Percentiles rank a stretch among this genome's conserved stretches.
Evolutionary conservation across 2,329 filamentous ascomycete genomes (phyloP).

Genomic region (Fusarium keratoplasticum): DNA sequence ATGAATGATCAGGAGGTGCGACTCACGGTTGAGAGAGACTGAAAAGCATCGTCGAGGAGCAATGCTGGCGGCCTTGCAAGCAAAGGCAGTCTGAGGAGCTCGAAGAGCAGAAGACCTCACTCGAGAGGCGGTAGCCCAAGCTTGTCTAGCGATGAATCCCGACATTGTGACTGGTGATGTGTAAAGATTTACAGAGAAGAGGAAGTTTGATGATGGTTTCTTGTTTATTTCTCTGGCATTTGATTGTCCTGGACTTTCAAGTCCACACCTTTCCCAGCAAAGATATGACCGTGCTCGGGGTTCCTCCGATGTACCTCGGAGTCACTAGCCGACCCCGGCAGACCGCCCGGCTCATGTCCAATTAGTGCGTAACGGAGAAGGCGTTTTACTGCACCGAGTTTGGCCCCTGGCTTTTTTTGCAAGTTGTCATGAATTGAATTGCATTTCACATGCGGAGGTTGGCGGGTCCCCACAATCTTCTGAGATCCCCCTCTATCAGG

Average conservation of each 20-base stretch:
- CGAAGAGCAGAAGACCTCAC: constrained; percentile 36
- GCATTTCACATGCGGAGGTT: background rate
- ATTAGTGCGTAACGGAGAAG: constrained; percentile 14
- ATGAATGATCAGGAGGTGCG: background rate
- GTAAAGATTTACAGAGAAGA: background rate
- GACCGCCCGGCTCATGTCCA: background rate
- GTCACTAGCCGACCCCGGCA: constrained; percentile 27
- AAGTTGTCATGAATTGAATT: background rate
- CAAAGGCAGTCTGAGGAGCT: constrained; percentile 32
- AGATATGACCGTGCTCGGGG: constrained; percentile 23
- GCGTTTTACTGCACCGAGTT: background rate
- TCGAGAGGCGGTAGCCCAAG: constrained; percentile 39
- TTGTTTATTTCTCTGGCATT: background rate
- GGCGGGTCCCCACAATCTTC: background rate
- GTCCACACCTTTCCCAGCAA: constrained; percentile 1
- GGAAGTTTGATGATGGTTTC: constrained; percentile 3
- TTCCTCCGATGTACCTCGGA: constrained; percentile 37
- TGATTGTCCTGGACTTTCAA: background rate
- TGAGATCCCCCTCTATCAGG: constrained; percentile 16
- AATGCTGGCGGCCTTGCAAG: constrained; percentile 22
- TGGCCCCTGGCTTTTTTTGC: background rate
- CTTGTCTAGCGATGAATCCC: constrained; percentile 41
- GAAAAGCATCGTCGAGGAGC: constrained; percentile 41
- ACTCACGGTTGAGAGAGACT: constrained; percentile 39
- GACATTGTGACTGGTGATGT: constrained; percentile 32